Evolutionary conservation across 176 grass and related monocot species (phyloP).

Genomic region (Oryza glaberrima): DNA sequence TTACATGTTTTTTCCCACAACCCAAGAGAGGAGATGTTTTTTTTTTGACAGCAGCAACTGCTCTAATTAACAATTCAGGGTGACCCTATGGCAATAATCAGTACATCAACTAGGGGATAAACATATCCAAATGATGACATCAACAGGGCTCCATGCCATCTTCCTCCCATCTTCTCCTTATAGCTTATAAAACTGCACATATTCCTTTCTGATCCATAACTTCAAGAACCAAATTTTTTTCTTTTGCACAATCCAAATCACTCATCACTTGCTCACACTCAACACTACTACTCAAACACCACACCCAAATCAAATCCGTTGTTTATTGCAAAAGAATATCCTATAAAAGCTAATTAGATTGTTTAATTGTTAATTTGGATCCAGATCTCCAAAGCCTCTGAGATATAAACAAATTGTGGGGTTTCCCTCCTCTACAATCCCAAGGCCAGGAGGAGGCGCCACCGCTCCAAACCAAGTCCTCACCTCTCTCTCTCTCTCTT

Average conservation of each 20-base stretch:
- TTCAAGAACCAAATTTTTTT: conserved; percentile 34
- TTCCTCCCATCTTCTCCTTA: conserved; percentile 61
- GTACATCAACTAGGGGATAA: conserved; percentile 49
- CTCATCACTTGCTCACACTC: not conserved
- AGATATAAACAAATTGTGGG: conserved; percentile 95
- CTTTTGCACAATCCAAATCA: not conserved
- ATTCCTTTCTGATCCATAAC: conserved; percentile 50
- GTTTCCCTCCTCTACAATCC: conserved; percentile 76
- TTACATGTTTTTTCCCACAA: conserved; percentile 15
- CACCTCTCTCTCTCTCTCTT: not conserved
- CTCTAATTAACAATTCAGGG: conserved; percentile 33
- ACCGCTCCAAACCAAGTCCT: conserved; percentile 35
- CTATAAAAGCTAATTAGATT: conserved; percentile 46
- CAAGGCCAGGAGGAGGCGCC: conserved; percentile 56
- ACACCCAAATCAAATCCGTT: conserved; percentile 49
- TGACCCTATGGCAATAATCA: conserved; percentile 28
- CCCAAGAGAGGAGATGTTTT: conserved; percentile 44
- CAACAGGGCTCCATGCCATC: conserved; percentile 49
- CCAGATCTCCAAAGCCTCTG: conserved; percentile 87
- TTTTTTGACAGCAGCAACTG: conserved; percentile 25
- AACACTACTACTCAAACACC: conserved; percentile 8
- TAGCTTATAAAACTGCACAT: conserved; percentile 30
- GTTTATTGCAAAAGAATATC: conserved; percentile 55
- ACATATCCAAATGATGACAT: conserved; percentile 57
- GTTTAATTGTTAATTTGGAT: conserved; percentile 53